Evolutionary conservation across 2,329 filamentous ascomycete genomes (phyloP).

Genomic region (Penicillium oxalicum): DNA sequence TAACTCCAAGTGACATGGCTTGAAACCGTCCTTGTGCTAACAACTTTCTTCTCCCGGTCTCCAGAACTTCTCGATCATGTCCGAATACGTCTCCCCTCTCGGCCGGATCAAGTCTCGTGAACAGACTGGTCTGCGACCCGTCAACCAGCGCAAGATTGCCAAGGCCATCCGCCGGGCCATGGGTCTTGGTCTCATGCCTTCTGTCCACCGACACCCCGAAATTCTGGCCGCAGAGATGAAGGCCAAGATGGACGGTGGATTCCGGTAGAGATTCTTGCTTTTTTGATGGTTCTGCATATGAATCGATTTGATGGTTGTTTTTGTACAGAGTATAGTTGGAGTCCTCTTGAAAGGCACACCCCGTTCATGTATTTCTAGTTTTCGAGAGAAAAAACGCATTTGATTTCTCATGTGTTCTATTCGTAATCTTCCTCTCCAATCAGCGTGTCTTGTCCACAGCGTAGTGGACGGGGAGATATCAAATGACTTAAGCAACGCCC

Average conservation of each 20-base stretch:
- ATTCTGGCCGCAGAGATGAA: constrained; percentile 50
- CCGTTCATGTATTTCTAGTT: constrained; percentile 20
- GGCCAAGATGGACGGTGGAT: constrained; percentile 22
- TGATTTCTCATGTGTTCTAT: constrained; percentile 1
- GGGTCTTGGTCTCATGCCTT: constrained; percentile 86
- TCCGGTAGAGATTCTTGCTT: constrained; percentile 9
- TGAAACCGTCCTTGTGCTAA: constrained; percentile 2
- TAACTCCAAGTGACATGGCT: too few species aligned
- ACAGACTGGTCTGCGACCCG: constrained; percentile 72
- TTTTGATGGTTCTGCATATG: not conserved
- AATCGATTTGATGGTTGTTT: not conserved
- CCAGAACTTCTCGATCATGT: constrained; percentile 88
- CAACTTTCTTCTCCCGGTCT: not conserved
- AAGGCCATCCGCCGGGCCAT: constrained; percentile 87
- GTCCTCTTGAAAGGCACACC: constrained; percentile 5
- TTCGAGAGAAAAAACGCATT: constrained; percentile 6
- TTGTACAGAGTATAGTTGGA: constrained; percentile 12
- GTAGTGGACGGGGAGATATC: too few species aligned
- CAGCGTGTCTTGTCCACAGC: too few species aligned
- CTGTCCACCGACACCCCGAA: constrained; percentile 82
- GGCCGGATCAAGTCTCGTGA: constrained; percentile 75
- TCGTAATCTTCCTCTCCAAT: too few species aligned
- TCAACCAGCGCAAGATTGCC: constrained; percentile 88
- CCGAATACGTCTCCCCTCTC: constrained; percentile 77
- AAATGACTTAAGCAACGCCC: too few species aligned